A percentile compares a stretch with the other conserved stretches of the same genome.
Conservation (phyloP, 2,329 filamentous ascomycete genomes). For the Plenodomus lindquistii region DNA sequence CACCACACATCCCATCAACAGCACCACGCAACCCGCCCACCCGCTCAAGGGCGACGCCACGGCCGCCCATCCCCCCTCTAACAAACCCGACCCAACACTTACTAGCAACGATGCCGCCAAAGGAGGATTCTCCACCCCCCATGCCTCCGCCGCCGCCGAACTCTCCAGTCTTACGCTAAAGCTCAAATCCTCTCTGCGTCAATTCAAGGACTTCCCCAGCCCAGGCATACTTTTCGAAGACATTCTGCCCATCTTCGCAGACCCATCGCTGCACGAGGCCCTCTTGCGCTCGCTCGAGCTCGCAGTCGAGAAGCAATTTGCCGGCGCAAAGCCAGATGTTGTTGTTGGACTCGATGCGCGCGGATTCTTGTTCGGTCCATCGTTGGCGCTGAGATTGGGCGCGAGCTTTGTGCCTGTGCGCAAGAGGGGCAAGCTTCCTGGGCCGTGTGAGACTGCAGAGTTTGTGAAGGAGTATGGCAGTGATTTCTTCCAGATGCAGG, state of each 20-base stretch:
- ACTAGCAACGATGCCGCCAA: slow-evolving; percentile 49
- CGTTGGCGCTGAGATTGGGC: slow-evolving; percentile 79
- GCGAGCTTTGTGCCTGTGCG: slow-evolving; percentile 90
- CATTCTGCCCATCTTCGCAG: slow-evolving; percentile 93
- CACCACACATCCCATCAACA: slow-evolving; percentile 20
- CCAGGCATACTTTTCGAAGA: slow-evolving; percentile 96
- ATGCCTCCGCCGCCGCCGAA: slow-evolving; percentile 57
- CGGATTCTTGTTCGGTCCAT: slow-evolving; percentile 93
- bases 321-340: slow-evolving; percentile 71
- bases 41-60: slow-evolving; percentile 30
- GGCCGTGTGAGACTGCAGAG: slow-evolving; percentile 78
- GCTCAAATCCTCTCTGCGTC: slow-evolving; percentile 74
- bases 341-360: slow-evolving; percentile 92
- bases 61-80: slow-evolving; percentile 36
- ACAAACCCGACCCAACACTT: slow-evolving; percentile 41
- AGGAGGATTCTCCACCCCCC: slow-evolving; percentile 54
- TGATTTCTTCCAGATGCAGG: slow-evolving; percentile 96
- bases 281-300: slow-evolving; percentile 86
- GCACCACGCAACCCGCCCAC: slow-evolving; percentile 20
- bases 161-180: slow-evolving; percentile 62
- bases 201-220: slow-evolving; percentile 89
- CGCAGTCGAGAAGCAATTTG: slow-evolving; percentile 69
- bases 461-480: slow-evolving; percentile 96
- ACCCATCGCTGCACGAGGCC: slow-evolving; percentile 71
- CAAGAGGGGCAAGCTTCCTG: slow-evolving; percentile 95